Evolutionary conservation across 352 stramenopile genomes (phyloP).

Genomic region (Globisporangium nodosum): DNA sequence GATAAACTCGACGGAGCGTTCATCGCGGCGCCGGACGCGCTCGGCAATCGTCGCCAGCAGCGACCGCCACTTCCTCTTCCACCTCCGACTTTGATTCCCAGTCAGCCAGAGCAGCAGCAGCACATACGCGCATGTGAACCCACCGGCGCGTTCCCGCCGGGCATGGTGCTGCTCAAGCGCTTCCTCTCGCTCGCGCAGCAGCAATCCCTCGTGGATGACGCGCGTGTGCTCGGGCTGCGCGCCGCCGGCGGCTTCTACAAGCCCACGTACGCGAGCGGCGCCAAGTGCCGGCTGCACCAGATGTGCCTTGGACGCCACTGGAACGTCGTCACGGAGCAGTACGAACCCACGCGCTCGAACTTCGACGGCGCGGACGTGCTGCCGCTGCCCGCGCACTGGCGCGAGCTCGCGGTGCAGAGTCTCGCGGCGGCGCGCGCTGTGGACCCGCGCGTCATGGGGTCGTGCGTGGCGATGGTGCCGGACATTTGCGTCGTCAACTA

Average conservation of each 20-base stretch:
- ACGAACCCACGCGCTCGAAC: slow-evolving; percentile 53
- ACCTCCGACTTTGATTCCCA: background rate
- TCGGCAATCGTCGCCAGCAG: slow-evolving; percentile 1
- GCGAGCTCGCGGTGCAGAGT: slow-evolving; percentile 27
- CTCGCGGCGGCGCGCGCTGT: slow-evolving; percentile 26
- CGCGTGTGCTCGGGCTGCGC: slow-evolving; percentile 34
- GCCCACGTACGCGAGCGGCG: slow-evolving; percentile 61
- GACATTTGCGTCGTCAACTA: slow-evolving; percentile 77
- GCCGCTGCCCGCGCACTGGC: slow-evolving; percentile 30
- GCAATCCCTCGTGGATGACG: slow-evolving; percentile 50
- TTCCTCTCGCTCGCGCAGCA: slow-evolving; percentile 48
- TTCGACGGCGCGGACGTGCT: slow-evolving; percentile 33
- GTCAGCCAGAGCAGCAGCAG: background rate
- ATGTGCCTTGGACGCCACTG: slow-evolving; percentile 70
- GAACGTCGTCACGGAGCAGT: slow-evolving; percentile 68
- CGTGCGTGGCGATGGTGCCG: slow-evolving; percentile 32
- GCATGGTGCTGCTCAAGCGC: slow-evolving; percentile 57
- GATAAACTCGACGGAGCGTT: background rate
- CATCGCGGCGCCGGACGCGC: slow-evolving; percentile 4
- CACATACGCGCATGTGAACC: background rate
- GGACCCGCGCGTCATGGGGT: slow-evolving; percentile 43
- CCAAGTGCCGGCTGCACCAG: slow-evolving; percentile 67
- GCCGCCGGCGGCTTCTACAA: slow-evolving; percentile 49
- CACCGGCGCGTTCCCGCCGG: slow-evolving; percentile 33
- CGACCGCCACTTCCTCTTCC: background rate